Percentiles rank a stretch among this genome's conserved stretches.
These are phyloP conservation scores for Lactifluus pinguis DNA, from an alignment of 768 basidiomycete genomes.

Conservation along the genomic window DNA sequence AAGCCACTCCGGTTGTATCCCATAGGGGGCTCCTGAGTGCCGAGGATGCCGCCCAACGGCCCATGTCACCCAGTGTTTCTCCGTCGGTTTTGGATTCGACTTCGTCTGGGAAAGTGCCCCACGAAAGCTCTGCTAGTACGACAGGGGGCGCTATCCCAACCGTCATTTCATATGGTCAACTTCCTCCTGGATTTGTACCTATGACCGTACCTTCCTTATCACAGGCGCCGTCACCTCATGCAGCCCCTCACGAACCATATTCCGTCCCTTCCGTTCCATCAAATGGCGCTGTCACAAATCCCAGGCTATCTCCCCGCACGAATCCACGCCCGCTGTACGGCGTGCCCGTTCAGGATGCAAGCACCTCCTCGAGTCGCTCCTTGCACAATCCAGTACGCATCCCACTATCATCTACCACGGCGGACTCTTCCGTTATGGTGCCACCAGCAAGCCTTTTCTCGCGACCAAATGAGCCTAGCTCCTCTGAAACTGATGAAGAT, in stretches of 20 bases:
- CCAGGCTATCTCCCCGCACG: neutral
- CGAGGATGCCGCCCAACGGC: conserved; percentile 14
- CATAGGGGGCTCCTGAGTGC: conserved; percentile 10
- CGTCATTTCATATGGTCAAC: conserved; percentile 7
- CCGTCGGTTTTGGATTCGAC: neutral
- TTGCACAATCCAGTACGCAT: conserved; percentile 2
- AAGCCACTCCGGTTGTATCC: conserved; percentile 7
- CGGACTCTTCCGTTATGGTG: conserved; percentile 10
- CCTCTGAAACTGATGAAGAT: conserved; percentile 17
- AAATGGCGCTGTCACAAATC: neutral
- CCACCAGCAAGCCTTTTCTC: conserved; percentile 16
- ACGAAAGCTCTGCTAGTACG: neutral
- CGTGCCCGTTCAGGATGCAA: conserved; percentile 9
- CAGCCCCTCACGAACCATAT: neutral
- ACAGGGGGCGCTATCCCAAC: neutral
- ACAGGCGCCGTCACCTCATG: neutral
- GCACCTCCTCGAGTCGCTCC: conserved; percentile 11
- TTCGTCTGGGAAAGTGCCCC: neutral
- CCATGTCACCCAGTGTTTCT: conserved; percentile 1
- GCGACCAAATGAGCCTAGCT: conserved; percentile 6
- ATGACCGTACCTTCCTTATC: neutral
- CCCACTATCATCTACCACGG: conserved; percentile 7
- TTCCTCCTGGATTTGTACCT: conserved; percentile 18
- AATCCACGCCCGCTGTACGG: conserved; percentile 2
- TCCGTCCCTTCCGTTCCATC: neutral